Conservation (phyloP, 305 asterid species). For the Rubia peregrina region DNA sequence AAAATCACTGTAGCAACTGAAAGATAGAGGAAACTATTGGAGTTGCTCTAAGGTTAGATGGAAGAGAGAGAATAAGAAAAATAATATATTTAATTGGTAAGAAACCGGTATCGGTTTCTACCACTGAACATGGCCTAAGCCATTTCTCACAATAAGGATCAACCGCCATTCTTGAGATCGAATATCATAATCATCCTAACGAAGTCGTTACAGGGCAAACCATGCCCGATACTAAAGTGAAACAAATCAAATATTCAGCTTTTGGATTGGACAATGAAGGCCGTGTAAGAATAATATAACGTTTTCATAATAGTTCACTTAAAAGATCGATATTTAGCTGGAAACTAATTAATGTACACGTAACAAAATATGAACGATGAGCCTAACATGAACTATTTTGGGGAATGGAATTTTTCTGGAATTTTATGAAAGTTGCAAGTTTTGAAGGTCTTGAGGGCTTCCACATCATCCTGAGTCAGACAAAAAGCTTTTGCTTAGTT, state of each 20-base stretch:
- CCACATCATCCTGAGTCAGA: slow-evolving; percentile 45
- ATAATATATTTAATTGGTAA: too few relatives aligned
- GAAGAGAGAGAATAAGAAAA: too few relatives aligned
- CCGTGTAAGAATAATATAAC: not conserved
- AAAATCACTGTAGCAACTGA: too few relatives aligned
- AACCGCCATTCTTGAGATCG: not conserved
- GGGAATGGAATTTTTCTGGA: not conserved
- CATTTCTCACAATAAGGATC: too few relatives aligned
- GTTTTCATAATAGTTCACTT: not conserved
- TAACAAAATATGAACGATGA: not conserved
- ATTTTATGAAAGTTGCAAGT: slow-evolving; percentile 5
- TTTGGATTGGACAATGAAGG: not conserved
- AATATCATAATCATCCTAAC: not conserved
- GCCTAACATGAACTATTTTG: not conserved
- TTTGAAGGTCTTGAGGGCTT: slow-evolving; percentile 15
- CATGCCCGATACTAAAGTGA: not conserved
- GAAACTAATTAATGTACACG: not conserved
- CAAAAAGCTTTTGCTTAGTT: slow-evolving; percentile 28
- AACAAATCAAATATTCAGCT: too few relatives aligned
- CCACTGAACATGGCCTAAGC: too few relatives aligned
- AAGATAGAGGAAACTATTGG: too few relatives aligned
- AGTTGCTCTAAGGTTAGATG: too few relatives aligned
- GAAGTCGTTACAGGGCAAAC: not conserved
- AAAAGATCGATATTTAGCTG: not conserved
- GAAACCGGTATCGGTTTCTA: too few relatives aligned